A percentile compares a stretch with the other conserved stretches of the same genome.
Evolutionary conservation across 108 stramenopile species (phyloP).

Genomic region (Epipyxis sp.): DNA sequence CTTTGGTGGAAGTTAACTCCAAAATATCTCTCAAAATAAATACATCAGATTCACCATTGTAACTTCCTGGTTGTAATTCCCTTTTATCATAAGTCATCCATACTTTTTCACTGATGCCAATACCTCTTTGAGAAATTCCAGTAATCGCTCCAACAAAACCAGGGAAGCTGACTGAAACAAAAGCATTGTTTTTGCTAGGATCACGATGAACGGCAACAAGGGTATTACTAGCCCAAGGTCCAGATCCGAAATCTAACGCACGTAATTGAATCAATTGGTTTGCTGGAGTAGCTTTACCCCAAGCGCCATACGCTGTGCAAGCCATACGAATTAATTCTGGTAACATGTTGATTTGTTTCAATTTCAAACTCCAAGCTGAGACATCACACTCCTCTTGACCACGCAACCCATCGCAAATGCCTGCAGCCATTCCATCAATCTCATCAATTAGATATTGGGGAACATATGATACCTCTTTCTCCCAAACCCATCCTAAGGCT

Average conservation of each 20-base stretch:
- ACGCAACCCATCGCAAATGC: neutral
- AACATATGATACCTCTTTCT: neutral
- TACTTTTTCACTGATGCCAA: conserved; percentile 35
- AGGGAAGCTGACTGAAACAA: neutral
- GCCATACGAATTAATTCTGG: conserved; percentile 24
- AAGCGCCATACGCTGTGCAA: conserved; percentile 34
- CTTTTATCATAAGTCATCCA: conserved; percentile 31
- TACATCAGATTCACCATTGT: conserved; percentile 8
- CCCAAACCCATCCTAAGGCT: conserved; percentile 6
- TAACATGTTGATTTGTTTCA: neutral
- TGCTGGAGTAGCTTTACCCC: conserved; percentile 19
- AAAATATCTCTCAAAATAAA: conserved; percentile 33
- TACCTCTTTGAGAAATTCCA: conserved; percentile 6
- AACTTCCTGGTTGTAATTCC: neutral
- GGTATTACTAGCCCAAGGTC: conserved; percentile 24
- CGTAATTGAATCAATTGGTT: conserved; percentile 21
- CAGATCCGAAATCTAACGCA: conserved; percentile 32
- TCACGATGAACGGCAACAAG: neutral
- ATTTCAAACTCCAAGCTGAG: neutral
- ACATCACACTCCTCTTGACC: neutral
- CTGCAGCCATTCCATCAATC: conserved; percentile 16
- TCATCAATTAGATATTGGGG: conserved; percentile 3
- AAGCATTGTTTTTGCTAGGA: neutral
- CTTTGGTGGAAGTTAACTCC: neutral
- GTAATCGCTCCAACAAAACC: conserved; percentile 34